These are phyloP conservation scores for Petasospora rhodanensis DNA, from an alignment of 1,139 yeast species.

Conservation along the genomic window DNA sequence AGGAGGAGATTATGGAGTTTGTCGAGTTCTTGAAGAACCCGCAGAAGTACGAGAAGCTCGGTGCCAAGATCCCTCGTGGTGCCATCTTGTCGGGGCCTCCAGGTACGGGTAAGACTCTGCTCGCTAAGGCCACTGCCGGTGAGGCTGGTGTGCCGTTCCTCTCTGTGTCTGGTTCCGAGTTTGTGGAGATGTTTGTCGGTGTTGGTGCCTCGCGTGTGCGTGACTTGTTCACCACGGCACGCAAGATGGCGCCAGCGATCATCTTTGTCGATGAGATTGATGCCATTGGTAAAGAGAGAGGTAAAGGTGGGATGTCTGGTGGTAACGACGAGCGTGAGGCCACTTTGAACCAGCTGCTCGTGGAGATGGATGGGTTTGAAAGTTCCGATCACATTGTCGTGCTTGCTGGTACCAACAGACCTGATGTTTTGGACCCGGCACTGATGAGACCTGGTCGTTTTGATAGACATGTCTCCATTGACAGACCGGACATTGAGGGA, in stretches of 20 bases:
- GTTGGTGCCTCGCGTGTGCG: constrained; percentile 98
- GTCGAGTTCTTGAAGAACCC: constrained; percentile 91
- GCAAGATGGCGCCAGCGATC: constrained; percentile 89
- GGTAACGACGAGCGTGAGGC: constrained; percentile 97
- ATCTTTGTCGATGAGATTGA: constrained; percentile 96
- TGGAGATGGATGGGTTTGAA: constrained; percentile 97
- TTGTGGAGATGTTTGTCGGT: constrained; percentile 98
- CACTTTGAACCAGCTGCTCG: constrained; percentile 88
- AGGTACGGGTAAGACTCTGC: constrained; percentile 95
- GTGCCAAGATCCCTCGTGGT: constrained; percentile 97
- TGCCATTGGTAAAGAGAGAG: constrained; percentile 94
- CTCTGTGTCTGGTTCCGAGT: constrained; percentile 96
- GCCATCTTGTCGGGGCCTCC: constrained; percentile 99
- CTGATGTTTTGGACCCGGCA: constrained; percentile 90
- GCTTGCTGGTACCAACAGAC: constrained; percentile 93
- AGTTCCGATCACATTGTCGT: constrained; percentile 91
- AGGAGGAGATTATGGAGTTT: constrained; percentile 95
- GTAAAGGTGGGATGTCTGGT: constrained; percentile 63
- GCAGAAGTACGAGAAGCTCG: constrained; percentile 78
- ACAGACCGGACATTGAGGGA: constrained; percentile 89
- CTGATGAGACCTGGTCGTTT: constrained; percentile 95
- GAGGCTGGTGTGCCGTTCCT: constrained; percentile 97
- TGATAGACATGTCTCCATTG: constrained; percentile 88
- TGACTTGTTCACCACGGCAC: constrained; percentile 86
- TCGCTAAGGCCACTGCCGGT: constrained; percentile 99